Evolutionary conservation across 495 filamentous ascomycete species (phyloP).

Genomic region (Letharia lupina): DNA sequence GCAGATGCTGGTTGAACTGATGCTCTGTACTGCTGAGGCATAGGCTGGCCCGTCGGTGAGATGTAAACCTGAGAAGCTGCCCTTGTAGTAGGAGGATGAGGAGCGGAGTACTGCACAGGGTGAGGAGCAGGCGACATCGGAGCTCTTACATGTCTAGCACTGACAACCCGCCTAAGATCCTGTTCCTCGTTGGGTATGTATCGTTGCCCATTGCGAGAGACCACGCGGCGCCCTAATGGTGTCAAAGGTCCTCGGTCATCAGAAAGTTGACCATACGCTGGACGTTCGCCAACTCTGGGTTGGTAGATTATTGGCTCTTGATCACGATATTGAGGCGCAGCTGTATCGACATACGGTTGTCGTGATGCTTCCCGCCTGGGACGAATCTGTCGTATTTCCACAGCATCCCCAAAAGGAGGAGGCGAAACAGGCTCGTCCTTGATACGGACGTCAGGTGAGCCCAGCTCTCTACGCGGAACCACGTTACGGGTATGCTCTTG

Average conservation of each 20-base stretch:
- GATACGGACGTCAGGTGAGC: conserved; percentile 52
- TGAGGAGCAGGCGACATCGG: conserved; percentile 26
- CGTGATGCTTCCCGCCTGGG: conserved; percentile 40
- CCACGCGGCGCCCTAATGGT: conserved; percentile 16
- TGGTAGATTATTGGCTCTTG: conserved; percentile 13
- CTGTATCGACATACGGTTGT: conserved; percentile 42
- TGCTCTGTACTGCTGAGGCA: conserved; percentile 51
- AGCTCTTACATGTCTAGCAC: conserved; percentile 36
- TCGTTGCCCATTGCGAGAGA: conserved; percentile 17
- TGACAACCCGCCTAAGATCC: conserved; percentile 54
- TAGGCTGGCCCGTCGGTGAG: conserved; percentile 43
- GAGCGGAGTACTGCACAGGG: conserved; percentile 22
- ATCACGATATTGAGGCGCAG: conserved; percentile 37
- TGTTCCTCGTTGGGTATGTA: conserved; percentile 33
- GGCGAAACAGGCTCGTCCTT: conserved; percentile 84
- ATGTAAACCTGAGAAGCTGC: conserved; percentile 54
- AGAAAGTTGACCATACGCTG: conserved; percentile 7
- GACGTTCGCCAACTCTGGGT: conserved; percentile 14
- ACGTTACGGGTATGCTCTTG: conserved; percentile 29
- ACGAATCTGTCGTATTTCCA: conserved; percentile 31
- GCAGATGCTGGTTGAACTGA: conserved; percentile 35
- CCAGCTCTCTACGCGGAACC: conserved; percentile 29
- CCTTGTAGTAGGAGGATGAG: conserved; percentile 37
- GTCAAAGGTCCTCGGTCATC: conserved; percentile 16
- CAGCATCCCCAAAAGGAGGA: conserved; percentile 55